These are phyloP conservation scores for Cephaloascus albidus DNA, from an alignment of 805 yeast genomes.

Conservation along the genomic window DNA sequence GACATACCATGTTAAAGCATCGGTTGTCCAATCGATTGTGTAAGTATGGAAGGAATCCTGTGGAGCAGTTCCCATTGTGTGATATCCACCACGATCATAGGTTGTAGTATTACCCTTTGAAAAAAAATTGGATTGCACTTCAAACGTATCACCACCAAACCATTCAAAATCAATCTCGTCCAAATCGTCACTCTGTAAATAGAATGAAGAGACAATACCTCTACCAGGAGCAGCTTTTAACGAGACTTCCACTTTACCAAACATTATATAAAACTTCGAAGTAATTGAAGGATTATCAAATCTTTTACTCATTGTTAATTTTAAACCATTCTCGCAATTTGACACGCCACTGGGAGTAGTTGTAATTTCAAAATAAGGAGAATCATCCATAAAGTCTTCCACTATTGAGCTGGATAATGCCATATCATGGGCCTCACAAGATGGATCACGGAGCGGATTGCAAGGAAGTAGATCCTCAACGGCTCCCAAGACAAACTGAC, in stretches of 20 bases:
- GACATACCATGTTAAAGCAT: conserved; percentile 55
- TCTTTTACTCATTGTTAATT: conserved; percentile 47
- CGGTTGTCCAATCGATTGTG: conserved; percentile 76
- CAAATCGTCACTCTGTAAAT: conserved; percentile 71
- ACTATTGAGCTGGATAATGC: not conserved
- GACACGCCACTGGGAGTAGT: not conserved
- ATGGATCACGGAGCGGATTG: not conserved
- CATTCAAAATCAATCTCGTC: conserved; percentile 90
- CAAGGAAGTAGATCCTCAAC: not conserved
- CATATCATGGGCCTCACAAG: not conserved
- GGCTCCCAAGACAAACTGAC: too few species aligned
- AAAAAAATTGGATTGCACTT: conserved; percentile 74
- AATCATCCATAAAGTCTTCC: not conserved
- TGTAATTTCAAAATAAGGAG: not conserved
- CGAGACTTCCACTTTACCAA: conserved; percentile 71
- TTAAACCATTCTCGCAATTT: conserved; percentile 42
- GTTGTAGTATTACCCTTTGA: conserved; percentile 72
- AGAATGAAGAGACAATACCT: conserved; percentile 77
- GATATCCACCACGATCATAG: conserved; percentile 74
- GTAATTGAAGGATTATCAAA: conserved; percentile 72
- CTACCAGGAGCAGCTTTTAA: conserved; percentile 66
- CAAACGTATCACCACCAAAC: conserved; percentile 69
- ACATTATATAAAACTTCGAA: conserved; percentile 81
- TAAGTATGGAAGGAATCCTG: conserved; percentile 60
- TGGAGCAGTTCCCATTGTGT: conserved; percentile 42